phyloP scores from a whole-genome alignment of 306 rosid genomes.

The Malus sylvestris region DNA sequence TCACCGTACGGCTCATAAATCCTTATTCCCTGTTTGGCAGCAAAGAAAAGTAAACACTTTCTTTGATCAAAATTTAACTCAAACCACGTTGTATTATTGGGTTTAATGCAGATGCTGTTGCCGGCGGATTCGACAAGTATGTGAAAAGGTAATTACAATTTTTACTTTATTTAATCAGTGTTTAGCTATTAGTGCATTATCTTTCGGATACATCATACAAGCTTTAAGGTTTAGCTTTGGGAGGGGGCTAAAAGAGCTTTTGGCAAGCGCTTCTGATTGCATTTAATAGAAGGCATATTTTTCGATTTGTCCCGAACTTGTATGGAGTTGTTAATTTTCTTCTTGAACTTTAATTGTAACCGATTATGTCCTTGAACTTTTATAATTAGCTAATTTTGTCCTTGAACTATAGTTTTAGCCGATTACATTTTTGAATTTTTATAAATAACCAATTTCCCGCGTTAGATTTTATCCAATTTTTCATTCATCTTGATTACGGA shows the following conservation, averaged over 20 bases:
- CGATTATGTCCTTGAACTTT: too few species aligned
- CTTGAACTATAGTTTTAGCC: too few species aligned
- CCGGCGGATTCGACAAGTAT: constrained; percentile 60
- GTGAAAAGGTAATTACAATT: constrained; percentile 48
- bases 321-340: too few species aligned
- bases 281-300: too few species aligned
- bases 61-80: neutral
- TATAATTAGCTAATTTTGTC: too few species aligned
- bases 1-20: constrained; percentile 22
- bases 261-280: too few species aligned
- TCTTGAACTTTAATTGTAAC: too few species aligned
- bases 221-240: neutral
- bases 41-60: neutral
- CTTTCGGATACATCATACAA: neutral
- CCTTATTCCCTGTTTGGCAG: neutral
- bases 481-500: too few species aligned
- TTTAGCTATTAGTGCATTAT: neutral
- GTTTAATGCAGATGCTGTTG: constrained; percentile 46
- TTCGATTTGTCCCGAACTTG: too few species aligned
- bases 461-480: too few species aligned
- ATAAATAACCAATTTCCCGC: too few species aligned
- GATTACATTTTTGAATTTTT: too few species aligned
- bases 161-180: neutral
- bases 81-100: neutral
- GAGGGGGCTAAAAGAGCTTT: neutral